A percentile compares a stretch with the other conserved stretches of the same genome.
Evolutionary conservation across 2,329 filamentous ascomycete genomes (phyloP).

Genomic region (Ceratocystis destructans): DNA sequence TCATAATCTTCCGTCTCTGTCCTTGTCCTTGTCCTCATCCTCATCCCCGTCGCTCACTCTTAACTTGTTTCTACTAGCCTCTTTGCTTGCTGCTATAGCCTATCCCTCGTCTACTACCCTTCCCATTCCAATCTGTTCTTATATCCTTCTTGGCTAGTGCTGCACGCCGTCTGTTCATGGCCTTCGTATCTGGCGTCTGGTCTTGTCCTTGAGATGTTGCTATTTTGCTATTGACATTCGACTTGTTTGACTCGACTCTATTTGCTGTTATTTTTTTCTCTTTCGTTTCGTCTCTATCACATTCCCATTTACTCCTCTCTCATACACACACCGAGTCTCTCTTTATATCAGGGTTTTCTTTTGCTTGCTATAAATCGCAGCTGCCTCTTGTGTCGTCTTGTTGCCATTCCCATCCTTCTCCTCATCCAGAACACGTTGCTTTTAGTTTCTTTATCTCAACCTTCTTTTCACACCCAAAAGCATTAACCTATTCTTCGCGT

Average conservation of each 20-base stretch:
- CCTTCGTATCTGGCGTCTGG: too few relatives aligned
- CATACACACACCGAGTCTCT: too few relatives aligned
- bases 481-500: background rate
- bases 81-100: conserved; percentile 8
- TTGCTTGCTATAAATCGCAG: conserved; percentile 1
- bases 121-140: background rate
- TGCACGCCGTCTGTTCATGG: too few relatives aligned
- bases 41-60: background rate
- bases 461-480: background rate
- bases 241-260: too few relatives aligned
- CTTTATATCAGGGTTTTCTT: background rate
- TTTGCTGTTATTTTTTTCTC: too few relatives aligned
- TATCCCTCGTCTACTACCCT: background rate
- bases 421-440: background rate
- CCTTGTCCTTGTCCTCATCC: background rate
- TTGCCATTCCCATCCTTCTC: background rate
- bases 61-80: conserved; percentile 6
- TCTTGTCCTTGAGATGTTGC: too few relatives aligned
- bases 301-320: too few relatives aligned
- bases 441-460: background rate
- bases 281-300: too few relatives aligned
- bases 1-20: conserved; percentile 12
- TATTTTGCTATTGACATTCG: too few relatives aligned
- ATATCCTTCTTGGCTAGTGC: background rate
- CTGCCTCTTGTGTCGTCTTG: conserved; percentile 1